Evolutionary conservation across 306 rosid genomes (phyloP).

Genomic region (Begonia masoniana): DNA sequence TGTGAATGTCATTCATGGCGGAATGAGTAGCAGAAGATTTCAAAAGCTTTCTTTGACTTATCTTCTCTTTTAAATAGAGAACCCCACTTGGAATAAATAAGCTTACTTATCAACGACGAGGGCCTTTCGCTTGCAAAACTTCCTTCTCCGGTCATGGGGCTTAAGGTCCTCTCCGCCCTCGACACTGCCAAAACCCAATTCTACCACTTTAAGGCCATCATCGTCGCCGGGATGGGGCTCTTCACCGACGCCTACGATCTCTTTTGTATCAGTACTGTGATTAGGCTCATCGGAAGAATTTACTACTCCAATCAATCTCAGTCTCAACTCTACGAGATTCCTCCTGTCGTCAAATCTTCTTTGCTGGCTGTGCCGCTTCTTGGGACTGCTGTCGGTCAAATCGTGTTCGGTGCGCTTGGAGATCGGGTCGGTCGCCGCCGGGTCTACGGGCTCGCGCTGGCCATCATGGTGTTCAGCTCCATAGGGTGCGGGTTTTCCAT

Average conservation of each 20-base stretch:
- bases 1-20: too few species aligned
- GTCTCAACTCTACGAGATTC: neutral
- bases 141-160: constrained; percentile 11
- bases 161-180: constrained; percentile 53
- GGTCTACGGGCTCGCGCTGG: constrained; percentile 43
- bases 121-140: too few species aligned
- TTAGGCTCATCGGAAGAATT: constrained; percentile 34
- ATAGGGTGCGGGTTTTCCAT: constrained; percentile 58
- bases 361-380: constrained; percentile 28
- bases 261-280: constrained; percentile 45
- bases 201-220: constrained; percentile 76
- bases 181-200: constrained; percentile 59
- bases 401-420: constrained; percentile 48
- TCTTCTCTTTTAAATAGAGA: too few species aligned
- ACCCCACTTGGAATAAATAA: too few species aligned
- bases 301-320: constrained; percentile 12
- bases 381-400: constrained; percentile 51
- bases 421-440: constrained; percentile 49
- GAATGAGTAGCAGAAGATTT: too few species aligned
- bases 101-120: too few species aligned
- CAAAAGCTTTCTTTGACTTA: too few species aligned
- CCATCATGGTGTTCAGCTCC: constrained; percentile 44
- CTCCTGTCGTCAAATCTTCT: constrained; percentile 11
- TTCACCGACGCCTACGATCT: constrained; percentile 73
- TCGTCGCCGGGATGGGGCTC: constrained; percentile 80